phyloP scores from a whole-genome alignment of 257 asterid species.

The Ilex aquifolium region DNA sequence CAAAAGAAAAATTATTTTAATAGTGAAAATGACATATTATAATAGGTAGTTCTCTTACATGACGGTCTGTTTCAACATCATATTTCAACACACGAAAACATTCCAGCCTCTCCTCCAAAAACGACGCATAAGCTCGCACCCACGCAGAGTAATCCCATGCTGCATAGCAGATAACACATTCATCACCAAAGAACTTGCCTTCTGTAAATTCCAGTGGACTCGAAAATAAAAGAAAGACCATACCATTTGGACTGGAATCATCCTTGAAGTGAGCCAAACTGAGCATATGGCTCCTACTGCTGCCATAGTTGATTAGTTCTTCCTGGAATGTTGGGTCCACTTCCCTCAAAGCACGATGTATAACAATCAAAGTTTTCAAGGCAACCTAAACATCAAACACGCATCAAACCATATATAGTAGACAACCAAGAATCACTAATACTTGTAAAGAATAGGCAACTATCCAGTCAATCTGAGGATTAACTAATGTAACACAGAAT shows the following conservation, averaged over 20 bases:
- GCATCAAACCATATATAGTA: too few species aligned
- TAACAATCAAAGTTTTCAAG: background rate
- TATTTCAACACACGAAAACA: conserved; percentile 81
- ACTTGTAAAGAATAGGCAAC: too few species aligned
- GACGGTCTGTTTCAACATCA: conserved; percentile 75
- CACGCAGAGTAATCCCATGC: conserved; percentile 99
- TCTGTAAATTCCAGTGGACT: conserved; percentile 2
- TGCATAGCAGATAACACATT: conserved; percentile 25
- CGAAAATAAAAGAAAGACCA: background rate
- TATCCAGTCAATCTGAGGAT: too few species aligned
- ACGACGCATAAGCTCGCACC: conserved; percentile 88
- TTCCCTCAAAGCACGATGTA: background rate
- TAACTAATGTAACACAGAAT: too few species aligned
- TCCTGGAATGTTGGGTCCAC: background rate
- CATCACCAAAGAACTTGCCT: conserved; percentile 10
- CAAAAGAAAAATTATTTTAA: background rate
- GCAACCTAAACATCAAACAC: background rate
- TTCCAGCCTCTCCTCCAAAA: conserved; percentile 94
- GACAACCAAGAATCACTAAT: too few species aligned
- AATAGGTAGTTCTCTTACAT: background rate
- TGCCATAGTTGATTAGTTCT: background rate
- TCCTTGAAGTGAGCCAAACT: background rate
- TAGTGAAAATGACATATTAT: background rate
- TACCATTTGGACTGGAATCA: conserved; percentile 1
- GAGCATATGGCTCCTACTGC: background rate